phyloP scores from a whole-genome alignment of 202 grass and related monocot species.

The Miscanthus sacchariflorus region DNA sequence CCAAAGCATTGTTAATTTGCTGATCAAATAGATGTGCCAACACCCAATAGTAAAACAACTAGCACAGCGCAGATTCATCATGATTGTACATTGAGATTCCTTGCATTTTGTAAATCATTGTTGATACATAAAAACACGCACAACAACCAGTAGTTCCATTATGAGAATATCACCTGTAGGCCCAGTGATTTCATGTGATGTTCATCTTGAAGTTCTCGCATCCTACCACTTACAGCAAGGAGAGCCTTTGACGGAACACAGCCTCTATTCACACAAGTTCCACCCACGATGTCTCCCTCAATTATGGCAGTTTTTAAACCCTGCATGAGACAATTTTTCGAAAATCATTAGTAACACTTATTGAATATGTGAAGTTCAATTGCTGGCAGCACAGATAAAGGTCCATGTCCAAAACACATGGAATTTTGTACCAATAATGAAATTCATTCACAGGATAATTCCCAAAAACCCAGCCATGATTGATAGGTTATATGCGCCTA shows the following conservation, averaged over 20 bases:
- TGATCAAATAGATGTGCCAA: no score
- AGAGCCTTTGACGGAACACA: slow-evolving; percentile 97
- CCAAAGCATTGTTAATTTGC: no score
- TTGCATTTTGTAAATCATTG: background rate
- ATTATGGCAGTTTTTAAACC: slow-evolving; percentile 97
- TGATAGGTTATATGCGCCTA: slow-evolving; percentile 9
- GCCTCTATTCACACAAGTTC: slow-evolving; percentile 96
- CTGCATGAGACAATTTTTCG: slow-evolving; percentile 40
- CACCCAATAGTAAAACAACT: no score
- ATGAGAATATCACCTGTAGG: slow-evolving; percentile 68
- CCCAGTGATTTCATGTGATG: slow-evolving; percentile 96
- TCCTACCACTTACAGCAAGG: slow-evolving; percentile 93
- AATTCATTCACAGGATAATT: slow-evolving; percentile 26
- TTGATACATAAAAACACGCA: no score
- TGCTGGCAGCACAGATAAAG: slow-evolving; percentile 13
- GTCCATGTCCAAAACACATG: background rate
- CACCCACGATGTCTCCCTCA: slow-evolving; percentile 93
- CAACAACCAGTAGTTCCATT: slow-evolving; percentile 1
- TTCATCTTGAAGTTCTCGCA: slow-evolving; percentile 88
- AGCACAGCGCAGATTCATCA: no score
- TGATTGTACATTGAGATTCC: no score
- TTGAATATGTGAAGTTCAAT: slow-evolving; percentile 25
- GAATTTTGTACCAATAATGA: background rate
- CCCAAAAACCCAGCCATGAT: slow-evolving; percentile 9
- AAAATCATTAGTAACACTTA: slow-evolving; percentile 6